Evolutionary conservation across 2,329 filamentous ascomycete genomes (phyloP).

Genomic region (Alternaria arborescens): DNA sequence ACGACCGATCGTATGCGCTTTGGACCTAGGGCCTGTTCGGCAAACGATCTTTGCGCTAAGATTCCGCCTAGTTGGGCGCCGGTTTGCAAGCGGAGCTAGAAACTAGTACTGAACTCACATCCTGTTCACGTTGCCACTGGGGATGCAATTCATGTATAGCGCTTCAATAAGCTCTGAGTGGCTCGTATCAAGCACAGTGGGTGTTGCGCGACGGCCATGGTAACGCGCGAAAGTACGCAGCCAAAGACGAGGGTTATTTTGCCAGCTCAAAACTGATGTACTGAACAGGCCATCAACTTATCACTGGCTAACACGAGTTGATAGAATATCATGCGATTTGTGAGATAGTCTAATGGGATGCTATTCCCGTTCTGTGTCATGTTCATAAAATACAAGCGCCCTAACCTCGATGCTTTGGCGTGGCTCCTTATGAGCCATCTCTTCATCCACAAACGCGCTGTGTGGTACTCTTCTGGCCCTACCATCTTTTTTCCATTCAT

Average conservation of each 20-base stretch:
- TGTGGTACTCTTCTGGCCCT: slow-evolving; percentile 47
- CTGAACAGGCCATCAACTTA: background rate
- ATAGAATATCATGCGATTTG: background rate
- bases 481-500: slow-evolving; percentile 46
- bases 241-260: background rate
- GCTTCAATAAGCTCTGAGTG: too few species aligned
- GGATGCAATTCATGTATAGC: too few species aligned
- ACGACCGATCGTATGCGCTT: background rate
- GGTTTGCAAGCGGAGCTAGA: background rate
- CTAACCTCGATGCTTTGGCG: slow-evolving; percentile 50
- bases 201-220: background rate
- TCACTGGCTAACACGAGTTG: background rate
- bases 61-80: background rate
- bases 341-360: background rate
- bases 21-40: background rate
- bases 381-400: slow-evolving; percentile 46
- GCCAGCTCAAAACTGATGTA: background rate
- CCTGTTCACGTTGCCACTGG: too few species aligned
- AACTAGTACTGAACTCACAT: too few species aligned
- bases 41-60: background rate
- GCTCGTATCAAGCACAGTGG: background rate
- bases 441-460: slow-evolving; percentile 42
- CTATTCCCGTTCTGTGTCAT: slow-evolving; percentile 4
- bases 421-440: slow-evolving; percentile 35
- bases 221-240: background rate